Percentiles rank a stretch among this genome's conserved stretches.
Evolutionary conservation across 73 alveolate species (phyloP).

Genomic region (Urostyla sp.): DNA sequence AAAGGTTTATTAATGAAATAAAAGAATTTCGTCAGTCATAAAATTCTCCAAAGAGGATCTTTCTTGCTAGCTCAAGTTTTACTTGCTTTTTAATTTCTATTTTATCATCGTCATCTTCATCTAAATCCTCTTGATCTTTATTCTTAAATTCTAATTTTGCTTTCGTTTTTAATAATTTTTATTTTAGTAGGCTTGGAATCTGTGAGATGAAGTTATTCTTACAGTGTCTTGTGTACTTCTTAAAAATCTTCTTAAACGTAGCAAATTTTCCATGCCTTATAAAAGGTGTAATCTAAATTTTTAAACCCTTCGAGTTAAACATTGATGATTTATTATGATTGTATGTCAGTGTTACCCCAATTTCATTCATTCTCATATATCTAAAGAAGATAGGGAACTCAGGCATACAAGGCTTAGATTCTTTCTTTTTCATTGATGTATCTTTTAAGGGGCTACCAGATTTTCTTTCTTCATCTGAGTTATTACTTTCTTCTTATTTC

Average conservation of each 20-base stretch:
- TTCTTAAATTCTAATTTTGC: conserved; percentile 2
- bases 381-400: conserved; percentile 63
- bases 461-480: background rate
- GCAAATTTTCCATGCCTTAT: conserved; percentile 60
- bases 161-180: conserved; percentile 41
- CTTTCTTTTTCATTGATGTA: background rate
- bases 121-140: conserved; percentile 17
- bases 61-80: conserved; percentile 22
- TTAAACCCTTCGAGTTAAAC: conserved; percentile 59
- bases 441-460: background rate
- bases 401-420: background rate
- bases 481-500: background rate
- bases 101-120: conserved; percentile 28
- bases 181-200: conserved; percentile 54
- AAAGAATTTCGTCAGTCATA: background rate
- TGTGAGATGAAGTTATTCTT: conserved; percentile 53
- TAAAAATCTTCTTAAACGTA: conserved; percentile 39
- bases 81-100: conserved; percentile 28
- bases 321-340: conserved; percentile 54
- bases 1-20: conserved; percentile 4
- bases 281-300: conserved; percentile 50
- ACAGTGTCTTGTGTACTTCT: conserved; percentile 53
- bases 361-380: conserved; percentile 68
- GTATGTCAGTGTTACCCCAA: conserved; percentile 61
- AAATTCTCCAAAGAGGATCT: conserved; percentile 44